Base-by-base conservation (phyloP, 495 filamentous ascomycete genomes). In the Aspergillus taichungensis region DNA sequence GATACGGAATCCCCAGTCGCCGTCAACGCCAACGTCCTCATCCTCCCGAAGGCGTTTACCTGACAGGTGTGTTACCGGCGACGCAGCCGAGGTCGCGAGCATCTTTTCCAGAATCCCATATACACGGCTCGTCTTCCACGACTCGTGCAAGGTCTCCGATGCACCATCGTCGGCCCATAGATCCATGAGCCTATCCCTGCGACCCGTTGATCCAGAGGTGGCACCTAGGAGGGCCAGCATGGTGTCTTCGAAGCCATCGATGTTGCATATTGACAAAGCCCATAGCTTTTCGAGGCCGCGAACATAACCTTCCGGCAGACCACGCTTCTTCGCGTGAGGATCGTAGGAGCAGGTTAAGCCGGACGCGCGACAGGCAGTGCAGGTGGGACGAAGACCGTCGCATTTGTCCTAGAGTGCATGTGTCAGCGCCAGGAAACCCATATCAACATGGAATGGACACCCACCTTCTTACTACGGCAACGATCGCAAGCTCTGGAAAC, bases 401-500 rank as follows among this genome's bases (percentile, higher is more conserved):
- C 82, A 86, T 63, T 81, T 83, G 53, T 84, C 81, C 52, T 70
- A n/a, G 34, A 37, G 36, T 8, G 6, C n/a, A 48, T 24, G 18
- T 24, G 18, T 24, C 4, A 24, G 18, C n/a, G n/a, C n/a, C n/a
- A n/a, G n/a, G n/a, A n/a, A n/a, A n/a, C n/a, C n/a, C n/a, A n/a
- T n/a, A n/a, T n/a, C n/a, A n/a, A n/a, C n/a, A n/a, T n/a, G n/a
- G n/a, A n/a, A n/a, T n/a, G n/a, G n/a, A n/a, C n/a, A n/a, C 3
- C 32, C 32, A 54, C 67, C 56, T 83, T 77, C 46, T 77, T 78
- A 24, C 73, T 75, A 43, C 82, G 78, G 61, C 82, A 86, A 42
- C 82, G 78, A 54, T 86, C 80, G 62, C 82, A 86, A 40, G 82
- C 82, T 52, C 80, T 68, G 5, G 82, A 84, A 6, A 86, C 83